phyloP scores from a whole-genome alignment of 305 asterid species.

The Petunia hybrid region DNA sequence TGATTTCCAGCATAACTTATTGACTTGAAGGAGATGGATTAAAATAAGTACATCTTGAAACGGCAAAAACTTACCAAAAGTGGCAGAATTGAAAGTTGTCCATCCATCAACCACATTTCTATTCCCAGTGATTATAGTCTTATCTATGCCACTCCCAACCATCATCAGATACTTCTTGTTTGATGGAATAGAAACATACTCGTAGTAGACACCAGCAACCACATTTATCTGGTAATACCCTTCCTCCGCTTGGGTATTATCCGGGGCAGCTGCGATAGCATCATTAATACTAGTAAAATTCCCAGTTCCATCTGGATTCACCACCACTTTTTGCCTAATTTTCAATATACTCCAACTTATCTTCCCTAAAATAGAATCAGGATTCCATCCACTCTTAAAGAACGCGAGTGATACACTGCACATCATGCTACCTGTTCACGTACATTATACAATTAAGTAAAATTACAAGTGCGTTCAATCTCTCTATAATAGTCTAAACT shows the following conservation, averaged over 20 bases:
- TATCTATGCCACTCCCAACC: conserved; percentile 75
- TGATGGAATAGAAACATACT: conserved; percentile 61
- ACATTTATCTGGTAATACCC: conserved; percentile 46
- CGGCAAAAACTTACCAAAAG: conserved; percentile 53
- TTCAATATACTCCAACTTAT: conserved; percentile 42
- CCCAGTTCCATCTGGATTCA: conserved; percentile 48
- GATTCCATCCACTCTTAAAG: conserved; percentile 41
- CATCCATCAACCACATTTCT: conserved; percentile 70
- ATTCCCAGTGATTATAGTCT: conserved; percentile 72
- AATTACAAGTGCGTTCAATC: background rate
- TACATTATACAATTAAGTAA: background rate
- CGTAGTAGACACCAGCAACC: conserved; percentile 69
- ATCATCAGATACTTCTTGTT: conserved; percentile 74
- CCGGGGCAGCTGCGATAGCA: conserved; percentile 44
- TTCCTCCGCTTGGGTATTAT: conserved; percentile 26
- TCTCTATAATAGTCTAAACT: background rate
- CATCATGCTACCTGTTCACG: conserved; percentile 28
- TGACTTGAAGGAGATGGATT: background rate
- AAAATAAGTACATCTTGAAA: background rate
- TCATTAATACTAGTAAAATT: conserved; percentile 42
- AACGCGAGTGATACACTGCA: conserved; percentile 46
- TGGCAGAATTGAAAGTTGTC: conserved; percentile 76
- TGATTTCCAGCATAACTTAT: background rate
- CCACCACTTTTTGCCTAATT: conserved; percentile 36
- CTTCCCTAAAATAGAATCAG: background rate